Evolutionary conservation across 1,139 yeast species (phyloP), one percentile per base, ranked within the genome.

Genomic region (Hyphopichia burtonii): DNA sequence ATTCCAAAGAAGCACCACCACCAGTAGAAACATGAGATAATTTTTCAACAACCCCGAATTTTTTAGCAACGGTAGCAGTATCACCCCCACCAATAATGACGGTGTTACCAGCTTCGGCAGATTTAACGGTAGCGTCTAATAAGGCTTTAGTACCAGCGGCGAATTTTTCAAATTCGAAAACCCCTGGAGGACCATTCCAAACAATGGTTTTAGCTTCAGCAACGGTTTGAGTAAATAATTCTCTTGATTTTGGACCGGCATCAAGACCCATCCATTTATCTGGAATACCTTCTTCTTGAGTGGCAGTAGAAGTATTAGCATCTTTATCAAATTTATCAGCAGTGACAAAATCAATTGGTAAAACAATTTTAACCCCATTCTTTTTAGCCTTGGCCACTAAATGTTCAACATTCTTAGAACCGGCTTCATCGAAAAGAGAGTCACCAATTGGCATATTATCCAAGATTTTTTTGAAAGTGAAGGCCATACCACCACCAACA

Each of bases 121-220:
- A 86, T 66, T 80, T 76, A 56, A 89, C 95, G 61, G 84, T 83
- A 56, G 93, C 96, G 53, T 84, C 94, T 61, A 91, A 81, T 71
- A 90, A 74, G 47, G 88, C 70, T 77, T 89, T 86, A 65, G 98
- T 91, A 74, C 97, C 97, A 48, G 71, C 71, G 55, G 96, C 84
- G 65, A 91, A 91, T 62, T 79, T 79, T 52, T 88, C 96, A 63
- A 91, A 90, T 77, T 91, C 98, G 66, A 91, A 91, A 59, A 91
- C 98, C 79, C 98, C 98, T 70, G 98, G 96, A 51, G 98, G 98
- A 66, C 98, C 98, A 77, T 91, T 91, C 98, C 98, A 91, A 63
- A 91, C 91, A 62, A 91, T 91, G 61, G 98, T 93, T 83, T 90
- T 89, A 56, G 98, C 94, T 74, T 84, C 78, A 53, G 86, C 85